Conservation (phyloP, 331 rosid species). For the Arachis monticola region DNA sequence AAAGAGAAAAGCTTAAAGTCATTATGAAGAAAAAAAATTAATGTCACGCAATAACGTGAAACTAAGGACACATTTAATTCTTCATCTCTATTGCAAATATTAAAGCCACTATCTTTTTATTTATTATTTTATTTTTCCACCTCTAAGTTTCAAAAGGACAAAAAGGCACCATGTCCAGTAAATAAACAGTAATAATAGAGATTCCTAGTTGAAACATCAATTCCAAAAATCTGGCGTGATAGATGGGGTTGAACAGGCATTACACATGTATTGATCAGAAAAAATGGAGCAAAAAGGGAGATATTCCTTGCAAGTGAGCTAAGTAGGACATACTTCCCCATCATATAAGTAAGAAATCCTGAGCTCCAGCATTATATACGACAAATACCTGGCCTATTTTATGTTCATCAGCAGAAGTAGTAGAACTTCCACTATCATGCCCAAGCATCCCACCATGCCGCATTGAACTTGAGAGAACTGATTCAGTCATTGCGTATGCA, state of each 20-base stretch:
- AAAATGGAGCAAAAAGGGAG: neutral
- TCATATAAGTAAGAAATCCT: constrained; percentile 5
- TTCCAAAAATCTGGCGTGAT: neutral
- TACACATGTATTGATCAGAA: neutral
- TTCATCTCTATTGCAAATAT: neutral
- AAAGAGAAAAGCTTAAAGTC: constrained; percentile 2
- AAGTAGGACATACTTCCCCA: neutral
- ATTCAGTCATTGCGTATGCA: constrained; percentile 58
- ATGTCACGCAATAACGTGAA: neutral
- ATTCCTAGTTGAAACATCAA: neutral
- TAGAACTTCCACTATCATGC: constrained; percentile 66
- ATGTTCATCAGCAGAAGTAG: constrained; percentile 58
- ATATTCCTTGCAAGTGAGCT: no score
- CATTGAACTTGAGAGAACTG: constrained; percentile 58
- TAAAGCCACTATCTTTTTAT: neutral
- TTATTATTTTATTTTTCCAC: neutral
- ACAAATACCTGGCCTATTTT: constrained; percentile 63
- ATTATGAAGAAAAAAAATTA: neutral
- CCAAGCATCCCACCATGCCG: constrained; percentile 65
- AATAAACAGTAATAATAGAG: neutral
- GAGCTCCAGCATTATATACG: neutral
- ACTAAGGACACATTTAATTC: neutral
- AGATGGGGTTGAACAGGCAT: neutral
- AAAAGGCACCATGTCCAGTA: constrained; percentile 13
- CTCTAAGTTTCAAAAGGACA: neutral